Percentiles rank a stretch among this genome's conserved stretches.
Evolutionary conservation across 1,284 basidiomycete species (phyloP).

Genomic region (Ceratobasidium sp.): DNA sequence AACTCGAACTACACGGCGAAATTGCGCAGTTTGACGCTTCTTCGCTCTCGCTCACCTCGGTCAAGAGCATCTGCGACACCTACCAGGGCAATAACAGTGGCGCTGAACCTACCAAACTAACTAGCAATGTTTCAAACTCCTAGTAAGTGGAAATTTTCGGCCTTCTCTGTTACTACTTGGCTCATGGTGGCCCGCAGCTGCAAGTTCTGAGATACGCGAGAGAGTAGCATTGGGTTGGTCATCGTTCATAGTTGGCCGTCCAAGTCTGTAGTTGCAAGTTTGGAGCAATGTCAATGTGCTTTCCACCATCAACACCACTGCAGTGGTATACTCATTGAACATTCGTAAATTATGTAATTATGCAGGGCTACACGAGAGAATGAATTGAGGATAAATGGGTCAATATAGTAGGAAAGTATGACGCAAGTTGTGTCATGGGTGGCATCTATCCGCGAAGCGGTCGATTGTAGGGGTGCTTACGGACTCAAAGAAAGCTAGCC

Average conservation of each 20-base stretch:
- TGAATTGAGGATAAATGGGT: no score
- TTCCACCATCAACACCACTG: background rate
- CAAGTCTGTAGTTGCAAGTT: background rate
- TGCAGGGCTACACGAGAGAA: background rate
- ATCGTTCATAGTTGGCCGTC: background rate
- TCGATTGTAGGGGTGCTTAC: no score
- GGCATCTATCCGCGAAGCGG: no score
- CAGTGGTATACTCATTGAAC: background rate
- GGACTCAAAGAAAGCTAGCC: background rate
- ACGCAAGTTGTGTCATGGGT: no score
- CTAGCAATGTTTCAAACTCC: conserved; percentile 27
- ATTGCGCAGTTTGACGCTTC: conserved; percentile 41
- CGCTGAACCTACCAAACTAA: conserved; percentile 34
- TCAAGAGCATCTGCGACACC: conserved; percentile 16
- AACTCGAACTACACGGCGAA: conserved; percentile 41
- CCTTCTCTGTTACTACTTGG: background rate
- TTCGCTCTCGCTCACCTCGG: conserved; percentile 15
- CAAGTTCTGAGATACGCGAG: conserved; percentile 10
- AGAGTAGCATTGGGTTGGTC: background rate
- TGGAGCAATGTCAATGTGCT: background rate
- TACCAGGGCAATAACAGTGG: conserved; percentile 33
- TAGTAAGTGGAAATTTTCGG: conserved; percentile 14
- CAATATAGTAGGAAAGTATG: no score
- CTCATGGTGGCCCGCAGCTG: conserved; percentile 1
- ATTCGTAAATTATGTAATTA: background rate